Evolutionary conservation across 768 basidiomycete genomes (phyloP), one percentile per base, ranked within the genome.

Genomic region (Chalciporus chontae): DNA sequence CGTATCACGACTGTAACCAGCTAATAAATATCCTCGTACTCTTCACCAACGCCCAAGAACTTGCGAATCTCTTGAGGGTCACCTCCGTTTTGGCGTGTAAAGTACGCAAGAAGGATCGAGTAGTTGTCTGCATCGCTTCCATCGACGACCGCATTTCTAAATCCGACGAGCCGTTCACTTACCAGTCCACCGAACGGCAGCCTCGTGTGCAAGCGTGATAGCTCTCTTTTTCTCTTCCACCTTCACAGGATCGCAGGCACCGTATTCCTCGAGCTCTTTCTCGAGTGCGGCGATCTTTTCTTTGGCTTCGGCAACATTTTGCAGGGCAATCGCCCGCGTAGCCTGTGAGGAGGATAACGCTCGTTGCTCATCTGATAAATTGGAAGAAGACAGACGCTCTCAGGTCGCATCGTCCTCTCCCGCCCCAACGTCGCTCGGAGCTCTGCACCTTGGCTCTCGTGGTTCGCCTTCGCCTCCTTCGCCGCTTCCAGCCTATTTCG

Each of bases 121-220:
- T 85, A 89, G 58, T 90, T 88, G 55, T 90, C 87, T 88, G 58
- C 29, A 6, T 31, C 4, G 29, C 36, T 18, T 27, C 1, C 4
- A 14, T 65, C 45, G 50, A 40, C 40, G 1, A 19, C 40, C 17
- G 23, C 32, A 18, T 38, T 24, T 36, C 19, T 13, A 10, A n/a
- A 26, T n/a, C 5, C 19, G n/a, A 21, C 14, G 26, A 29, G 3
- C 31, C 3, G 24, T 39, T 19, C 29, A 68, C 82, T 49, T 56
- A 94, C 94, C 94, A 31, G 94, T 97, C 89, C 92, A 94, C 13
- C 90, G 82, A 19, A 85, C 64, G 11, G 86, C 80, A 11, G 90
- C 92, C 62, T 95, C 91, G 53, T 86, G 89, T 3, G 88, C 90
- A 13, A 94, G 73, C 44, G 79, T 75, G 9, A 82, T 75, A 0